Conservation (phyloP, 768 basidiomycete species). For the Epithele typhae region DNA sequence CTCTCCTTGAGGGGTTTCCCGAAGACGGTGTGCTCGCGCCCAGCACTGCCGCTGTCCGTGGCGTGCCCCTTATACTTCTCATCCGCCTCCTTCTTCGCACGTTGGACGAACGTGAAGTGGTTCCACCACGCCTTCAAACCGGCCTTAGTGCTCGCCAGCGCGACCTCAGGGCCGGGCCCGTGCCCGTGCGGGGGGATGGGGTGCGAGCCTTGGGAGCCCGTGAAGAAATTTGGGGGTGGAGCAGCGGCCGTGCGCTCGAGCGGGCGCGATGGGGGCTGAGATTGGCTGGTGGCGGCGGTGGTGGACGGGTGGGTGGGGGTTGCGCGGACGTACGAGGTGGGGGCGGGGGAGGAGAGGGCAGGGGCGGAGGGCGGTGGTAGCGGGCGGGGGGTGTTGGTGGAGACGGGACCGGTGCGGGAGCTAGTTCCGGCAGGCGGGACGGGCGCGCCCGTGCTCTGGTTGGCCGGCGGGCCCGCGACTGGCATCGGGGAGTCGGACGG, state of each 20-base stretch:
- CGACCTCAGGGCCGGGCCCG: not conserved
- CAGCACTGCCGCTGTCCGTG: slow-evolving; percentile 23
- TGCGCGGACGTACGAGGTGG: not conserved
- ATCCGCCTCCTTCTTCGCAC: slow-evolving; percentile 52
- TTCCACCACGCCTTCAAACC: slow-evolving; percentile 79
- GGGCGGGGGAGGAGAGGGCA: too few relatives aligned
- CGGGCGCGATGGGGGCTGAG: slow-evolving; percentile 1
- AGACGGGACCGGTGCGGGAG: not conserved
- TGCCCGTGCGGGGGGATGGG: slow-evolving; percentile 1
- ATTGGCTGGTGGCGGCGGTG: slow-evolving; percentile 2
- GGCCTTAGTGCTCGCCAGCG: slow-evolving; percentile 13
- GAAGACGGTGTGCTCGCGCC: slow-evolving; percentile 58
- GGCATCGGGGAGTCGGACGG: not conserved
- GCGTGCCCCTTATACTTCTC: slow-evolving; percentile 27
- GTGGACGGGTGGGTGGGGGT: not conserved
- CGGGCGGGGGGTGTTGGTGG: not conserved
- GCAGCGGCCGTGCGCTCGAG: too few relatives aligned
- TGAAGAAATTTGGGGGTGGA: too few relatives aligned
- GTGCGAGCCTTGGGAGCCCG: not conserved
- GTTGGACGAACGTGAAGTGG: slow-evolving; percentile 64
- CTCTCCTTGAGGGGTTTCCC: slow-evolving; percentile 82
- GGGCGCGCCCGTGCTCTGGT: not conserved
- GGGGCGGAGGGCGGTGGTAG: not conserved
- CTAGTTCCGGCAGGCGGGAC: not conserved
- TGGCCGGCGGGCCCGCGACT: not conserved